phyloP scores from a whole-genome alignment of 352 stramenopile genomes.

The Pythium myriotylum region DNA sequence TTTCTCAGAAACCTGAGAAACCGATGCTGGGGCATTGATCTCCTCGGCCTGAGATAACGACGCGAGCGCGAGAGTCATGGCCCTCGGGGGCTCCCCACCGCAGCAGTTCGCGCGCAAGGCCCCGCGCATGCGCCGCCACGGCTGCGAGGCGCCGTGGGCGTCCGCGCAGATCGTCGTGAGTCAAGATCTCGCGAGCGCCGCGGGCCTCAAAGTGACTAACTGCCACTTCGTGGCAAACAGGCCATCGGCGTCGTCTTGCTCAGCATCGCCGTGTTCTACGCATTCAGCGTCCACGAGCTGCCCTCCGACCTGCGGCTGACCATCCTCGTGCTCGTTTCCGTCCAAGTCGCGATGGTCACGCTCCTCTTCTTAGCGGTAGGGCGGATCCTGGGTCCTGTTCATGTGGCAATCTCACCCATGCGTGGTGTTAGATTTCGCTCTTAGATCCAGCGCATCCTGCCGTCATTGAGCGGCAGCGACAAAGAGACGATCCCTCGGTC shows the following conservation, averaged over 20 bases:
- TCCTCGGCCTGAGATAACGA: constrained; percentile 3
- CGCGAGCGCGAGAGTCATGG: neutral
- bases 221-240: constrained; percentile 21
- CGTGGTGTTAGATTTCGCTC: constrained; percentile 45
- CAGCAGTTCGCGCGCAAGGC: neutral
- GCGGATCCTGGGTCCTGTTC: neutral
- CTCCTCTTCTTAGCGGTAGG: constrained; percentile 38
- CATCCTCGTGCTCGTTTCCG: constrained; percentile 44
- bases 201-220: neutral
- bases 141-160: constrained; percentile 42
- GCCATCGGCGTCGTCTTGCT: constrained; percentile 41
- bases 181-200: neutral
- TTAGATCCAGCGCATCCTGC: constrained; percentile 46
- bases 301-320: constrained; percentile 36
- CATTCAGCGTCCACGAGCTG: constrained; percentile 47
- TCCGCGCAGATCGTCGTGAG: constrained; percentile 26
- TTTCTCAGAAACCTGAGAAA: constrained; percentile 6
- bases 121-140: constrained; percentile 38
- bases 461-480: constrained; percentile 18
- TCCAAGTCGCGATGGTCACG: constrained; percentile 43
- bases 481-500: neutral
- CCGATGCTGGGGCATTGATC: neutral
- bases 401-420: too few species aligned
- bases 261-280: constrained; percentile 49
- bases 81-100: neutral